Evolutionary conservation across 192 early-diverging fungal species (phyloP), one percentile per base, ranked within the genome.

Genomic region (Podila epigama): DNA sequence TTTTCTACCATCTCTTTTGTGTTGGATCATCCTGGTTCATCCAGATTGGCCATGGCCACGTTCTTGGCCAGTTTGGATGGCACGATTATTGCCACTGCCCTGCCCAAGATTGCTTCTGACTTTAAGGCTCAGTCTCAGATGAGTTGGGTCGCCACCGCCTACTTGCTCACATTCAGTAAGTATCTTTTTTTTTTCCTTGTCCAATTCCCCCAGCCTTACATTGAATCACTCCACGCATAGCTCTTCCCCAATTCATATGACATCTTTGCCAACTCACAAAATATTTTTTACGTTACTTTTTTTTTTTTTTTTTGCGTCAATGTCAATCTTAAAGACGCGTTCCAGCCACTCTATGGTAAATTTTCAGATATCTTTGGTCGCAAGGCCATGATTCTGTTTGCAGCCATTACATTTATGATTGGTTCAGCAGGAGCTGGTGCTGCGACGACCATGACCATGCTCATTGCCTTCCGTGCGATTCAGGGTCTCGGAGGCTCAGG

Each of bases 281-380:
- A n/a, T n/a, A n/a, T n/a, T n/a, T n/a, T n/a, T n/a, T n/a, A n/a
- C n/a, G n/a, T 62, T 15, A 50, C 29, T 11, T n/a, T 27, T 18
- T 10, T 32, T 61, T 18, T 12, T 34, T 62, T 18, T 5, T 25
- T 13, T 15, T 10, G 27, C 28, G 4, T n/a, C 7, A 22, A 29
- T 11, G 5, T 40, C 2, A 4, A 44, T 4, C 34, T 31, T 39
- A 68, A 22, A 44, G 41, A 54, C 11, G 86, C 91, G 3, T 83
- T 90, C 41, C 82, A 90, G 63, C 88, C 89, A 52, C 78, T 85
- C 5, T 95, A 84, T 75, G 94, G 90, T 52, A 93, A 44, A 67
- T 86, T 97, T 58, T 88, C 93, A 51, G 96, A 98, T 67, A 97
- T 97, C 63, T 92, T 96, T 82, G 95, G 95, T 27, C 88, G 95